phyloP scores from a whole-genome alignment of 169 alveolate species.

The Plasmodium gonderi region DNA sequence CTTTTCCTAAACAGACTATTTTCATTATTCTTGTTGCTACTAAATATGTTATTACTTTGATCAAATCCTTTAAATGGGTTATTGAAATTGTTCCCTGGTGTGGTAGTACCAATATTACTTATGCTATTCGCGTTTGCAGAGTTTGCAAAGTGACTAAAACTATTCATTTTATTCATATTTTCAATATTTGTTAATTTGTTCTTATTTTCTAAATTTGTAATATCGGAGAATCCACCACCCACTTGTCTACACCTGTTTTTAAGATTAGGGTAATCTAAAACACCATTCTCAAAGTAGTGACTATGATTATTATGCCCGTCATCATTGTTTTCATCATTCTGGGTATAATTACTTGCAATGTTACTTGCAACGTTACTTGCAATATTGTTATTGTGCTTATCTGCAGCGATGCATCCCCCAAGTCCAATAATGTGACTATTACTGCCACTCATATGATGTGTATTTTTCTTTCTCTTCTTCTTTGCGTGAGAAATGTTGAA shows the following conservation, averaged over 20 bases:
- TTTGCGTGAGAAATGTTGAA: conserved; percentile 70
- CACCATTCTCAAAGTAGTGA: conserved; percentile 67
- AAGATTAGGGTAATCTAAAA: conserved; percentile 40
- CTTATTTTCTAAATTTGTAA: conserved; percentile 16
- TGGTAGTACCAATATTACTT: not conserved
- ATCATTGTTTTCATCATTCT: no score
- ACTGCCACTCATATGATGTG: not conserved
- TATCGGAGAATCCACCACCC: conserved; percentile 59
- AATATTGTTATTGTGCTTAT: not conserved
- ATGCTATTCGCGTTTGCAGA: not conserved
- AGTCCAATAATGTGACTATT: not conserved
- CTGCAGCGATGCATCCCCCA: not conserved
- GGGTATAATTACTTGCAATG: no score
- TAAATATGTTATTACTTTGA: conserved; percentile 49
- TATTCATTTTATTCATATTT: conserved; percentile 31
- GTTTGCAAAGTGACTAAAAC: not conserved
- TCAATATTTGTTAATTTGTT: not conserved
- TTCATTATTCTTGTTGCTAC: conserved; percentile 23
- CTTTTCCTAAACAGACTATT: conserved; percentile 17
- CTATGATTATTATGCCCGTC: not conserved
- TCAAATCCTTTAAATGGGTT: conserved; percentile 48
- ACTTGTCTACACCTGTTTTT: conserved; percentile 48
- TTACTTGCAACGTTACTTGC: no score
- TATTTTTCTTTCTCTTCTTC: conserved; percentile 59
- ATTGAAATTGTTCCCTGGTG: not conserved